Base-by-base conservation (phyloP, 805 yeast genomes). In the Kodamaea kakaduensis region DNA sequence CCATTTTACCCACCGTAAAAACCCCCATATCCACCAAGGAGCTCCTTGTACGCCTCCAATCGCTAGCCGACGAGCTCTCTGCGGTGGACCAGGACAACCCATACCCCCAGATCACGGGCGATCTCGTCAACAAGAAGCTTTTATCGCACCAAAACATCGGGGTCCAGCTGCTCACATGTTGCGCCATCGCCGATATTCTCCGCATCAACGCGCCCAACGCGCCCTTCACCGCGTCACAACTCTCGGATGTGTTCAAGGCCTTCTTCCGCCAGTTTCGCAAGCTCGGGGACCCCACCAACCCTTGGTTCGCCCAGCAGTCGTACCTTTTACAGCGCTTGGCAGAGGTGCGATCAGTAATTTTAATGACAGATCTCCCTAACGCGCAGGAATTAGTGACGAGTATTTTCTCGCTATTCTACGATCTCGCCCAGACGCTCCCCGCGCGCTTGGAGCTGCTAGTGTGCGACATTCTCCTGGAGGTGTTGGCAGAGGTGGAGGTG, bases 141-240 rank as follows among this genome's bases (percentile, higher is more conserved):
- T 41, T 83, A 2, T 64, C 61, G 22, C 81, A 80, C 49, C 68
- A 75, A 32, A 86, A 85, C 50, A 40, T 54, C 3, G 93, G 90
- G 4, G 77, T 88, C 6, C 82, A 78, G 44, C 77, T 89, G 0
- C 75, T 67, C 39, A 73, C 73, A 1, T 78, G 93, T 6, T 81
- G 94, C 50, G 79, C 93, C 43, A 43, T 87, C 6, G 69, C 87
- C 5, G 95, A 88, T 52, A 65, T 89, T 7, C 58, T 88, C 26
- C 67, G 95, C 39, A 56, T 89, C 10, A 81, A 71, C 49, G 96
- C 95, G 0, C 96, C 96, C 0, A 85, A 88, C 52, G 95, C 96
- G 5, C 96, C 97, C 3, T 88, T 73, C 56, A 76, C 83, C 2
- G 77, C 78, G 16, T 43, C 62, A 1, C 80, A 82, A 45, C 64